A percentile compares a stretch with the other conserved stretches of the same genome.
phyloP scores from a whole-genome alignment of 345 rosid species.

The Carallia brachiata region DNA sequence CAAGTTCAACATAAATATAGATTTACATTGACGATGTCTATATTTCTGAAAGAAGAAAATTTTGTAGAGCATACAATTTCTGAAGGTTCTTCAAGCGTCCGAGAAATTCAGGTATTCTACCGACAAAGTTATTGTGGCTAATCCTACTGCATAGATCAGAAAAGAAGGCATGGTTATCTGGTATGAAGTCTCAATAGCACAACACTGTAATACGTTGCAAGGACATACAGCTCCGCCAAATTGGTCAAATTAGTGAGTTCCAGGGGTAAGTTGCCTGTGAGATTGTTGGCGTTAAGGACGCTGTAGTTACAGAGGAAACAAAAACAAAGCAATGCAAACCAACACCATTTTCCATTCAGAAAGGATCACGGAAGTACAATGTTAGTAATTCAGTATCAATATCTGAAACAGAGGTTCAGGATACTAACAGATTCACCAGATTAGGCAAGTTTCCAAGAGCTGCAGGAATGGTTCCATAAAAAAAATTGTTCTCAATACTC shows the following conservation, averaged over 20 bases:
- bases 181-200: neutral
- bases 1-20: neutral
- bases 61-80: neutral
- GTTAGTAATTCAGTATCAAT: neutral
- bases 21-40: too few species aligned
- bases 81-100: constrained; percentile 10
- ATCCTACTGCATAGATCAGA: constrained; percentile 18
- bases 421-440: constrained; percentile 6
- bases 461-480: constrained; percentile 12
- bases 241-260: constrained; percentile 12
- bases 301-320: constrained; percentile 4
- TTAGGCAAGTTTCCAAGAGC: constrained; percentile 15
- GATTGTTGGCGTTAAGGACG: constrained; percentile 21
- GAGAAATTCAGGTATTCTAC: constrained; percentile 13
- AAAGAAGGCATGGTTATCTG: neutral
- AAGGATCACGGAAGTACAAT: neutral
- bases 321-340: neutral
- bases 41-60: neutral
- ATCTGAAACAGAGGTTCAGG: neutral
- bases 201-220: neutral
- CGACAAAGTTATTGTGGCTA: constrained; percentile 15
- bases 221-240: constrained; percentile 12
- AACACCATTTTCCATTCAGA: too few species aligned
- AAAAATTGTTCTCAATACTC: constrained; percentile 12
- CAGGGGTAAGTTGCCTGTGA: constrained; percentile 14